Evolutionary conservation across 1,139 yeast genomes (phyloP), one percentile per base, ranked within the genome.

Genomic region (Trichomonascaceae sp.): DNA sequence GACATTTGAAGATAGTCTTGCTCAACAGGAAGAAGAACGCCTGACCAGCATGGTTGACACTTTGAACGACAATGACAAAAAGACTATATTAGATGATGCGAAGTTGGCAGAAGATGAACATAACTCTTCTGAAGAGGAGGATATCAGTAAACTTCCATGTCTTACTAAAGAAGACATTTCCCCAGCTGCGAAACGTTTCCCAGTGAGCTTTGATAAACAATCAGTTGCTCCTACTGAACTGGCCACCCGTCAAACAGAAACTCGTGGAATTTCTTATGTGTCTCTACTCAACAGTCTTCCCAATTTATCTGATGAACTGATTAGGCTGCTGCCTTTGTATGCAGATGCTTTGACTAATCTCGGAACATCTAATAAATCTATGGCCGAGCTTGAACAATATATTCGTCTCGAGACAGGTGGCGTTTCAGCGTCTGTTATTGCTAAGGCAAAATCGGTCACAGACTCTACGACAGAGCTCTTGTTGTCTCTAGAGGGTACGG

Each of bases 341-440:
- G 75, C 86, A 10, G 85, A 85, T 24, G 87, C 96, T 52, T 75
- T 91, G 59, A 86, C 95, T 2, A 88, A 85, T 64, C 76, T 93
- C 59, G 99, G 99, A 15, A 91, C 99, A 0, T 66, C 73, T 3
- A 66, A 71, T 7, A 83, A 85, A 55, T 69, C 85, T 1, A 87
- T 88, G 78, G 87, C 90, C 18, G 86, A 84, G 47, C 78, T 93
- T 57, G 99, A 93, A 67, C 90, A 93, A 58, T 82, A 83, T 53
- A 90, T 95, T 59, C 88, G 85, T 64, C 75, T 84, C 52, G 77
- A 79, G 57, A 90, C 99, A 0, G 99, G 99, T 20, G 97, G 98
- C 0, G 70, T 93, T 18, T 73, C 81, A 1, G 80, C 90, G 24
- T 75, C 80, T 24, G 74, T 83, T 17, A 75, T 79, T 58, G 80